Percentiles rank a stretch among this genome's conserved stretches.
phyloP scores from a whole-genome alignment of 768 basidiomycete genomes.

The Podaxis mareebaensis region DNA sequence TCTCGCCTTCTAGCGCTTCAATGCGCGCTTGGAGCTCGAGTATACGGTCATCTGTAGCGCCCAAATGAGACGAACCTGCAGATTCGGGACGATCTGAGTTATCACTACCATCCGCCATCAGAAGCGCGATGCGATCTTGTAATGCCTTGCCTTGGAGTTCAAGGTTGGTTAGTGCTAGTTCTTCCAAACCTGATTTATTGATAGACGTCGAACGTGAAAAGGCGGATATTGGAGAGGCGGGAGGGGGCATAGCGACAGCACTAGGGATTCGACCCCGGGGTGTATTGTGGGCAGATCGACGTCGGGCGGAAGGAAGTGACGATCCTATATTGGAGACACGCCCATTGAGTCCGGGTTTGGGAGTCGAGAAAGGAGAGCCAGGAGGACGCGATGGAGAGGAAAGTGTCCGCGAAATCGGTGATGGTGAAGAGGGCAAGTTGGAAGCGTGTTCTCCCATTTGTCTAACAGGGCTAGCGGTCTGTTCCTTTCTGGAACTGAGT shows the following conservation, averaged over 20 bases:
- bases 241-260: conserved; percentile 80
- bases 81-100: conserved; percentile 38
- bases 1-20: conserved; percentile 71
- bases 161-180: conserved; percentile 29
- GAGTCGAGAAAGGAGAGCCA: conserved; percentile 71
- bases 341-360: conserved; percentile 49
- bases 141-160: conserved; percentile 39
- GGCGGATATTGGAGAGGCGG: conserved; percentile 53
- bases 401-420: conserved; percentile 36
- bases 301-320: conserved; percentile 31
- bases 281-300: conserved; percentile 48
- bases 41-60: conserved; percentile 36
- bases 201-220: conserved; percentile 20
- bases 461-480: conserved; percentile 7
- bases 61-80: conserved; percentile 36
- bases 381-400: conserved; percentile 45
- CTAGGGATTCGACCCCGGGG: conserved; percentile 71
- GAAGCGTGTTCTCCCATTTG: conserved; percentile 25
- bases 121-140: conserved; percentile 49
- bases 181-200: conserved; percentile 31
- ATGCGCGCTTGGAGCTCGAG: conserved; percentile 51
- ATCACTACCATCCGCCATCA: conserved; percentile 31
- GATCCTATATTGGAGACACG: conserved; percentile 35
- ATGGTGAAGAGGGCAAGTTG: conserved; percentile 29
- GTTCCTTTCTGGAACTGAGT: conserved; percentile 49